Percentiles rank a stretch among this genome's conserved stretches.
These are phyloP conservation scores for Caryopteris hybrid DNA, from an alignment of 305 asterid species.

Conservation along the genomic window DNA sequence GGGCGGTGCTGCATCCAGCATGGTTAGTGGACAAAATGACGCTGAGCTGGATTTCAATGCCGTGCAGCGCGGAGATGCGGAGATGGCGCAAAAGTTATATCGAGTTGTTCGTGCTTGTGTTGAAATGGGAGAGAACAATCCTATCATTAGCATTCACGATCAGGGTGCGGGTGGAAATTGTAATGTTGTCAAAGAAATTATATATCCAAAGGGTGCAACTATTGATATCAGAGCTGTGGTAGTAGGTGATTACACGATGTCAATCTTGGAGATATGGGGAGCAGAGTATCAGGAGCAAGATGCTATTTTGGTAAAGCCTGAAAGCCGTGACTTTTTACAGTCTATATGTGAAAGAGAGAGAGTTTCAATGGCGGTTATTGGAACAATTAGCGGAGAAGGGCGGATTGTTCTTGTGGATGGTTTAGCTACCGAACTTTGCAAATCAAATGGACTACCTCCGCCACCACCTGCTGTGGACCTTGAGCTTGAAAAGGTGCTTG, in stretches of 20 bases:
- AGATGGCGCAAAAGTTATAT: conserved; percentile 89
- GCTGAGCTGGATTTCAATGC: conserved; percentile 96
- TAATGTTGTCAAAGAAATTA: conserved; percentile 91
- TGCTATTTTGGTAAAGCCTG: conserved; percentile 90
- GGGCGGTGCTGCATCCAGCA: conserved; percentile 99
- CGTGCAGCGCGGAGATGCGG: conserved; percentile 98
- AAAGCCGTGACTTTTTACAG: conserved; percentile 57
- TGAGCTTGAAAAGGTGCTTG: conserved; percentile 95
- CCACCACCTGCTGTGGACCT: conserved; percentile 94
- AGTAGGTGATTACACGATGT: conserved; percentile 94
- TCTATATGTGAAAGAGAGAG: conserved; percentile 84
- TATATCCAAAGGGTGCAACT: conserved; percentile 83
- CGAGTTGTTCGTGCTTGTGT: conserved; percentile 90
- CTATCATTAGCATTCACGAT: conserved; percentile 88
- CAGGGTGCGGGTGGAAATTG: conserved; percentile 99
- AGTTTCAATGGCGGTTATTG: conserved; percentile 91
- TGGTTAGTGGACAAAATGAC: conserved; percentile 96
- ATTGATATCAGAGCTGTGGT: conserved; percentile 88
- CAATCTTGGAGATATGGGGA: conserved; percentile 95
- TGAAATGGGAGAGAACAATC: conserved; percentile 84
- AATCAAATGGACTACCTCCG: conserved; percentile 56
- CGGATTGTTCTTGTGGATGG: conserved; percentile 65
- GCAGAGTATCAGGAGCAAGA: conserved; percentile 99
- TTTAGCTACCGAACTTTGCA: conserved; percentile 42
- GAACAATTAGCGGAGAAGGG: conserved; percentile 84